Evolutionary conservation across 805 yeast species (phyloP), one percentile per base, ranked within the genome.

Genomic region (Lipomyces mesembrius): DNA sequence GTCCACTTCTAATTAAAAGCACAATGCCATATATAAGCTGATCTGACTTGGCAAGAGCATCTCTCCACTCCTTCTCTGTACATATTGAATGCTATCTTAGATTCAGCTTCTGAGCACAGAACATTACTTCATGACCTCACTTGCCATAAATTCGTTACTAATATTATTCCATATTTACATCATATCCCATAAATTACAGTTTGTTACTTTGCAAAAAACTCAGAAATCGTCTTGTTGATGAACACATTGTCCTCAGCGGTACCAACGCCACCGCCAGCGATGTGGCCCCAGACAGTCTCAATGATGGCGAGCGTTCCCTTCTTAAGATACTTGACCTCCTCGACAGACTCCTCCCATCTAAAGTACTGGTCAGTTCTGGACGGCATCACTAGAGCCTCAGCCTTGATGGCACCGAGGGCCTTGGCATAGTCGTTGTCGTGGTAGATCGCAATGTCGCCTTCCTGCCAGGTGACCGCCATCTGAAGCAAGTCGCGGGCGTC

Each of bases 391-490:
- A 65, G 57, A 17, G 60, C 71, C 37, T 67, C 64, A 9, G 72
- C 72, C 52, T 63, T 60, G 64, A 69, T 69, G 51, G 58, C 59
- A 14, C 43, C 66, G 29, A 69, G 68, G 6, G 72, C 70, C 17
- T 60, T 62, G 5, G 43, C 39, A n/a, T 68, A 56, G 55, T 69
- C 72, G 20, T 71, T 71, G 57, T 64, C 71, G 55, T 59, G 60
- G 52, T 63, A 69, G 22, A 66, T 64, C 20, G 71, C 53, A 52
- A 69, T 69, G 52, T 69, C 71, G 29, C 72, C 72, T 60, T 66
- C 61, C 49, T 69, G 71, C 72, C 72, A 69, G 52, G 72, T 69
- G 12, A 64, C 72, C 14, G 68, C 68, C 72, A 69, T 66, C 32
- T 62, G 66, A 25, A 69, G 34, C 20, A 69, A 62, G 60, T 69